Percentiles rank a stretch among this genome's conserved stretches.
Conservation (phyloP, 2,329 filamentous ascomycete genomes). For the Albifimbria verrucaria region DNA sequence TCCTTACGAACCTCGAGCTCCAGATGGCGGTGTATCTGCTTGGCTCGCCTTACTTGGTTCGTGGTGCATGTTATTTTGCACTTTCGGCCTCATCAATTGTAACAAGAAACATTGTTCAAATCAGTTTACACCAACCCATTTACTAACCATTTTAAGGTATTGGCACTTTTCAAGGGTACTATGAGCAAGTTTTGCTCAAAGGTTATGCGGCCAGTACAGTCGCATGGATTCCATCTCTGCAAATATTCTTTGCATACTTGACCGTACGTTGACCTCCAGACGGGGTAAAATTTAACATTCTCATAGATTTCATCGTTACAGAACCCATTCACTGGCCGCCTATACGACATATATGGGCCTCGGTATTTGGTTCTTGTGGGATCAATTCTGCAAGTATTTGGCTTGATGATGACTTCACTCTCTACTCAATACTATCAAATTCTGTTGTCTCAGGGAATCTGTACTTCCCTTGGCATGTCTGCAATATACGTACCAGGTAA, state of each 20-base stretch:
- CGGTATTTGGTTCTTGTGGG: conserved; percentile 46
- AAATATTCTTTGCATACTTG: conserved; percentile 36
- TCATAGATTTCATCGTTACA: conserved; percentile 10
- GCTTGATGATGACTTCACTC: conserved; percentile 57
- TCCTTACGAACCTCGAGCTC: conserved; percentile 7
- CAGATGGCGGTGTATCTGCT: conserved; percentile 19
- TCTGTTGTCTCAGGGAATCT: conserved; percentile 28
- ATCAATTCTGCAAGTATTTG: conserved; percentile 51
- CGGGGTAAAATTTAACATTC: conserved; percentile 23
- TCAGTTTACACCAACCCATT: background rate
- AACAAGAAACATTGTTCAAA: background rate
- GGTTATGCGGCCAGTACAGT: conserved; percentile 46
- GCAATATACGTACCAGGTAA: conserved; percentile 22
- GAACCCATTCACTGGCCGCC: conserved; percentile 54
- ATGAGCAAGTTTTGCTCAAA: conserved; percentile 39
- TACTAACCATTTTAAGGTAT: conserved; percentile 17
- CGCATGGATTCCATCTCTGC: conserved; percentile 54
- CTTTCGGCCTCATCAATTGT: conserved; percentile 27
- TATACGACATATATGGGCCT: conserved; percentile 60
- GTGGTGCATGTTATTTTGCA: conserved; percentile 28
- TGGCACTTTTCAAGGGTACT: conserved; percentile 54
- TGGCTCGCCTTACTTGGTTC: conserved; percentile 27
- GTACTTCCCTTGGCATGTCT: conserved; percentile 24
- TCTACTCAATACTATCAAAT: conserved; percentile 31
- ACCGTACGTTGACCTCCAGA: conserved; percentile 41